Evolutionary conservation across 352 stramenopile genomes (phyloP).

Genomic region (Pythium oligandrum): DNA sequence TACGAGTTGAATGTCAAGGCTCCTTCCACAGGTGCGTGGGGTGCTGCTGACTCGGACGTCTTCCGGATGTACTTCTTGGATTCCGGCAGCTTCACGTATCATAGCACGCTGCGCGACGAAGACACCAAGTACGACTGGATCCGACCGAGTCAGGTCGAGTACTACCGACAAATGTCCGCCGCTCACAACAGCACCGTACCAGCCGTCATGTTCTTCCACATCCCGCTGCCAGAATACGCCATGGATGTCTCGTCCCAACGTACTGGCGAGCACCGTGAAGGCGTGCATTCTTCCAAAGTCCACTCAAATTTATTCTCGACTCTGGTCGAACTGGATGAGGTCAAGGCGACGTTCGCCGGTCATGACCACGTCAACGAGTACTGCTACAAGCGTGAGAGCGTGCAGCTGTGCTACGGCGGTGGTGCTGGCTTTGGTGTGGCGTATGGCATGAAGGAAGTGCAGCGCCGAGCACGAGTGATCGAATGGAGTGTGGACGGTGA

Average conservation of each 20-base stretch:
- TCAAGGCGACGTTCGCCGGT: slow-evolving; percentile 28
- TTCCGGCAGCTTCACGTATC: slow-evolving; percentile 31
- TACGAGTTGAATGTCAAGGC: slow-evolving; percentile 51
- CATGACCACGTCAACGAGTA: slow-evolving; percentile 27
- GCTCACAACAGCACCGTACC: slow-evolving; percentile 10
- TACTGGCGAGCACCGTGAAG: slow-evolving; percentile 4
- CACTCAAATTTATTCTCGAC: slow-evolving; percentile 16
- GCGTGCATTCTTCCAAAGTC: slow-evolving; percentile 4
- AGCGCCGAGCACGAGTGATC: slow-evolving; percentile 18
- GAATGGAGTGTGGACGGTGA: slow-evolving; percentile 13
- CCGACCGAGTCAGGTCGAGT: slow-evolving; percentile 18
- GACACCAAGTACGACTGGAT: slow-evolving; percentile 18
- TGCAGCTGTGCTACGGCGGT: slow-evolving; percentile 30
- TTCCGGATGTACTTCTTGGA: slow-evolving; percentile 78
- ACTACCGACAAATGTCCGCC: slow-evolving; percentile 13
- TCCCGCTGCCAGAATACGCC: slow-evolving; percentile 19
- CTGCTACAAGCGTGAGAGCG: slow-evolving; percentile 14
- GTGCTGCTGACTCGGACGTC: slow-evolving; percentile 21
- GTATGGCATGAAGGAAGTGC: slow-evolving; percentile 5
- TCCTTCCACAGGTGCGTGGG: slow-evolving; percentile 33
- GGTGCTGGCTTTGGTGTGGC: slow-evolving; percentile 19
- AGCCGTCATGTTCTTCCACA: slow-evolving; percentile 32
- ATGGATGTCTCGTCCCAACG: background rate
- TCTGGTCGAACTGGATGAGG: slow-evolving; percentile 17
- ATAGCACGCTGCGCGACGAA: slow-evolving; percentile 18